Evolutionary conservation across 768 basidiomycete genomes (phyloP).

Genomic region (Clitopilus hobsonii): DNA sequence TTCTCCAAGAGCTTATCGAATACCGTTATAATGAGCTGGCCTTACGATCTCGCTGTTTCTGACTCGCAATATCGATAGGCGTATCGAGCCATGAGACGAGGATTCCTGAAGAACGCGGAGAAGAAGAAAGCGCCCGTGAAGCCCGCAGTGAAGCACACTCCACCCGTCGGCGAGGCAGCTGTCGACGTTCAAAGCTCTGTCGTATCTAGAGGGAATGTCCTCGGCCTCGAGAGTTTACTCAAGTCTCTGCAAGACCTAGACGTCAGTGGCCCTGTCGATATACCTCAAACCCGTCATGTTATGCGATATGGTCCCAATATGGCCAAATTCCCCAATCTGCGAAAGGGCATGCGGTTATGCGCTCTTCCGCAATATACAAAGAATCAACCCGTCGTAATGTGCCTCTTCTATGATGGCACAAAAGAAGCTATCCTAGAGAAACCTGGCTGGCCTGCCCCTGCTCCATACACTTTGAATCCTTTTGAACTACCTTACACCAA

Average conservation of each 20-base stretch:
- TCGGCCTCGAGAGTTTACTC: not conserved
- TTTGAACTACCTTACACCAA: not conserved
- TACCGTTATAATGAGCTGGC: not conserved
- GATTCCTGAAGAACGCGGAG: constrained; percentile 1
- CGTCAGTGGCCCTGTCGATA: not conserved
- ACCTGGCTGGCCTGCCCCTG: constrained; percentile 6
- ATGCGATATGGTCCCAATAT: not conserved
- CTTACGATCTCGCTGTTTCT: not conserved
- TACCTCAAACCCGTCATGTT: not conserved
- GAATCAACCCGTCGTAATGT: not conserved
- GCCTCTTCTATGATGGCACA: constrained; percentile 7
- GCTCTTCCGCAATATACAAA: not conserved
- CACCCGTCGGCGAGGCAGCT: not conserved
- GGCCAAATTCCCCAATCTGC: not conserved
- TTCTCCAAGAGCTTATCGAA: not conserved
- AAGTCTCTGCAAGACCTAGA: not conserved
- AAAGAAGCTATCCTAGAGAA: constrained; percentile 4
- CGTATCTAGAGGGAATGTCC: not conserved
- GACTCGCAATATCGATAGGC: not conserved
- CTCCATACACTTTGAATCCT: not conserved
- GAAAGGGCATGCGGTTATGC: not conserved
- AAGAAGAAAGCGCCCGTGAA: not conserved
- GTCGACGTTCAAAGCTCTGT: not conserved
- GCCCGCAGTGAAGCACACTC: not conserved
- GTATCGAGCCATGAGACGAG: constrained; percentile 1